phyloP scores from a whole-genome alignment of 768 basidiomycete species.

The Suillus paluster region DNA sequence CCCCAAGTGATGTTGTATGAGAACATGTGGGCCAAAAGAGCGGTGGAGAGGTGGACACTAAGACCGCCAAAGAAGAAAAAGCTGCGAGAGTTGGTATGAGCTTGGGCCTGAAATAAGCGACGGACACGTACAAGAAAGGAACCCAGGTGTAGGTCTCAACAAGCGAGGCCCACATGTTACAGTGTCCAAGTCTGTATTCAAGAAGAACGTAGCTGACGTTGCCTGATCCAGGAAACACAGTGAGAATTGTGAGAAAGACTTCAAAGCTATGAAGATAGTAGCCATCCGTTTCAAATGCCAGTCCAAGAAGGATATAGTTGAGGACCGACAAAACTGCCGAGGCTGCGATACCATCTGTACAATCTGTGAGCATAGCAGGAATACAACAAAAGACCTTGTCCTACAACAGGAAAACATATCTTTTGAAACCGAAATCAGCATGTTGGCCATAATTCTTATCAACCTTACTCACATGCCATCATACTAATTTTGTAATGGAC shows the following conservation, averaged over 20 bases:
- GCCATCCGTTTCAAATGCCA: constrained; percentile 65
- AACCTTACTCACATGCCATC: constrained; percentile 44
- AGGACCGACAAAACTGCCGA: constrained; percentile 61
- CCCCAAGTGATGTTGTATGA: constrained; percentile 50
- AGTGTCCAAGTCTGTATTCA: constrained; percentile 64
- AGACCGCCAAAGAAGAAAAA: constrained; percentile 53
- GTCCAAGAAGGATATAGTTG: constrained; percentile 73
- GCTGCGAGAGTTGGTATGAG: background rate
- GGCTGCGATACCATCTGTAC: constrained; percentile 54
- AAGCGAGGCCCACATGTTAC: constrained; percentile 16
- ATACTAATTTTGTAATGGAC: constrained; percentile 75
- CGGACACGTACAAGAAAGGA: constrained; percentile 30
- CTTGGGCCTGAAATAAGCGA: background rate
- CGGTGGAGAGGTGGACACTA: constrained; percentile 49
- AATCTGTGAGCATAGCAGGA: constrained; percentile 1
- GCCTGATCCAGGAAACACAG: constrained; percentile 71
- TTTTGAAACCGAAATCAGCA: constrained; percentile 8
- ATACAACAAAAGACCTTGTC: constrained; percentile 16
- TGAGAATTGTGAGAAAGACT: constrained; percentile 70
- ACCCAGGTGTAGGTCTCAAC: constrained; percentile 17
- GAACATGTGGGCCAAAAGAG: constrained; percentile 53
- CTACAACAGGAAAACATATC: constrained; percentile 50
- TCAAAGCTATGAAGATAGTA: constrained; percentile 75
- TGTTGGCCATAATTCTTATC: background rate
- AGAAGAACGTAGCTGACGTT: constrained; percentile 68